Percentiles rank a stretch among this genome's conserved stretches.
These are phyloP conservation scores for Arthroderma sp. DNA, from an alignment of 2,329 filamentous ascomycete genomes.

Conservation along the genomic window DNA sequence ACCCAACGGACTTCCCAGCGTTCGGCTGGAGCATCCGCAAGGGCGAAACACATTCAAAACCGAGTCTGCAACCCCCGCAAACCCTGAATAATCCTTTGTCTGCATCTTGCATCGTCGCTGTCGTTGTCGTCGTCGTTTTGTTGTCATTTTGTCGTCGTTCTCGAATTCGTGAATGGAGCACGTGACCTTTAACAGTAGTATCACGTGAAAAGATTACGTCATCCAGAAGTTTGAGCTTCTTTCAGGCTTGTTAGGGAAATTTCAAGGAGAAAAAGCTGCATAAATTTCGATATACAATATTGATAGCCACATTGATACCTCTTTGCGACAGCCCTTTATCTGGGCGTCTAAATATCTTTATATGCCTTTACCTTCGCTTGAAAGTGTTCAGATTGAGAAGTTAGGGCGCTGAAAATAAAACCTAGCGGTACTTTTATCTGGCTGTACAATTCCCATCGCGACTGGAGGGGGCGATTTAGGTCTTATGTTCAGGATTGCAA, in stretches of 20 bases:
- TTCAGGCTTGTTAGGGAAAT: too few species aligned
- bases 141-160: neutral
- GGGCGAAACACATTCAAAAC: neutral
- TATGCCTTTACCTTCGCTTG: neutral
- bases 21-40: neutral
- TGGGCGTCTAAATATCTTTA: neutral
- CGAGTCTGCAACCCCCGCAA: neutral
- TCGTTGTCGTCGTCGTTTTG: neutral
- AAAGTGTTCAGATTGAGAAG: neutral
- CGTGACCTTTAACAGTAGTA: neutral
- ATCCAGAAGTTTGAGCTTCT: too few species aligned
- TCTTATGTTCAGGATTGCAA: neutral
- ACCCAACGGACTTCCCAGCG: neutral
- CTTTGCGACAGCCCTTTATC: neutral
- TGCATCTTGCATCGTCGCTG: too few species aligned
- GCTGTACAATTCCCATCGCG: neutral
- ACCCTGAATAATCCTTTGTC: neutral
- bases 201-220: too few species aligned
- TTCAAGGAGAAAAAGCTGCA: neutral
- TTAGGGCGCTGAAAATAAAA: neutral
- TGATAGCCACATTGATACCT: neutral
- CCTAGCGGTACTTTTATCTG: neutral
- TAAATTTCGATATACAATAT: neutral
- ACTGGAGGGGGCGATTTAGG: neutral
- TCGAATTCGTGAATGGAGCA: too few species aligned